These are phyloP conservation scores for Tetrahymena thermophila DNA, from an alignment of 73 alveolate genomes.

Conservation along the genomic window DNA sequence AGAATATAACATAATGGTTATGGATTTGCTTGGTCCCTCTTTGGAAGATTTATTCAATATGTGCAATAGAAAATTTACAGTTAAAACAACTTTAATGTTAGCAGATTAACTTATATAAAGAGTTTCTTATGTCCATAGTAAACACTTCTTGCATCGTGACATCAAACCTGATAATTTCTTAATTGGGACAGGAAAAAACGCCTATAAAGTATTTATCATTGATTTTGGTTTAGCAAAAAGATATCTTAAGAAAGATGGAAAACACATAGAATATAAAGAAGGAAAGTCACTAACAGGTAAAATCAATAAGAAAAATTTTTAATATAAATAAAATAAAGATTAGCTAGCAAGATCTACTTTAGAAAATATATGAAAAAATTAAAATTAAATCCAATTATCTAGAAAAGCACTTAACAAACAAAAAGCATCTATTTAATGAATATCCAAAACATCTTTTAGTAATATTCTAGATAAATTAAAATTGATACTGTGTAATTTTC, in stretches of 20 bases:
- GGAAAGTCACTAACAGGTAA: slow-evolving; percentile 50
- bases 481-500: background rate
- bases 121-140: slow-evolving; percentile 71
- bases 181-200: slow-evolving; percentile 63
- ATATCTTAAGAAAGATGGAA: slow-evolving; percentile 49
- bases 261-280: slow-evolving; percentile 45
- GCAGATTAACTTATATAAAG: slow-evolving; percentile 59
- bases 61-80: slow-evolving; percentile 55
- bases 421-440: background rate
- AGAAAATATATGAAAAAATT: too few species aligned
- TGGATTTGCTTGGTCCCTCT: slow-evolving; percentile 58
- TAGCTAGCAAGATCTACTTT: background rate
- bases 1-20: slow-evolving; percentile 53
- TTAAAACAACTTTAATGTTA: slow-evolving; percentile 51
- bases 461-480: background rate
- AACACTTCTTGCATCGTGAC: slow-evolving; percentile 65
- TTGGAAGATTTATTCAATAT: slow-evolving; percentile 57
- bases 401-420: background rate
- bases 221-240: slow-evolving; percentile 84
- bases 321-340: background rate
- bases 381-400: too few species aligned
- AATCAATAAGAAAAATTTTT: background rate
- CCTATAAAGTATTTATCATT: slow-evolving; percentile 58
- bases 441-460: too few species aligned
- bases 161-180: slow-evolving; percentile 77